These are phyloP conservation scores for Starmerella vitae DNA, from an alignment of 805 yeast species.

Conservation along the genomic window DNA sequence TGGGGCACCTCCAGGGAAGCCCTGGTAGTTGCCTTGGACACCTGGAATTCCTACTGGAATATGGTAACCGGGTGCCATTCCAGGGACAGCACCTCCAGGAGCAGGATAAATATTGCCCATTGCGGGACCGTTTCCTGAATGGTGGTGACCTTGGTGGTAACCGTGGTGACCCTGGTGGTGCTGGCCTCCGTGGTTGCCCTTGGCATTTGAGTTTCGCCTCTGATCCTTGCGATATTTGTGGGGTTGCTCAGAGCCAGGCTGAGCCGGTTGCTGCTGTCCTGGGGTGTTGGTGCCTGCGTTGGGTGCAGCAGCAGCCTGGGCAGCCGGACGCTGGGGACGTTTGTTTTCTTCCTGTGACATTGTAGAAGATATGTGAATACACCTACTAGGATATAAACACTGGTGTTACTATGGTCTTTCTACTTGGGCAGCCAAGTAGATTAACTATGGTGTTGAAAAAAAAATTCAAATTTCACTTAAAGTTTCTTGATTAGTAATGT, in stretches of 20 bases:
- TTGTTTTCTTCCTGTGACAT: constrained; percentile 1
- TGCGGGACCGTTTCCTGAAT: neutral
- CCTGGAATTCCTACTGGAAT: neutral
- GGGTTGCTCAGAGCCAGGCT: neutral
- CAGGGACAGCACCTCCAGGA: neutral
- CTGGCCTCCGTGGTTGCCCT: constrained; percentile 1
- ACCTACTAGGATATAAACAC: neutral
- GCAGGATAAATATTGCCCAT: neutral
- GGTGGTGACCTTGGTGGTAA: neutral
- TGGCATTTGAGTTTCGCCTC: neutral
- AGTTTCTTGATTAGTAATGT: too few species aligned
- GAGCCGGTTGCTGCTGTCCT: neutral
- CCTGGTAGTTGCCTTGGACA: neutral
- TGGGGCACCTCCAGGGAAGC: neutral
- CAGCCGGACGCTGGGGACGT: neutral
- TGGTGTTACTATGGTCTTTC: constrained; percentile 1
- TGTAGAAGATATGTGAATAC: neutral
- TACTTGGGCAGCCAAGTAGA: constrained; percentile 14
- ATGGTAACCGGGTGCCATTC: neutral
- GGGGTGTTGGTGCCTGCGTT: neutral
- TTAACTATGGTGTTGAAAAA: constrained; percentile 7
- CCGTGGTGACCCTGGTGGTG: constrained; percentile 2
- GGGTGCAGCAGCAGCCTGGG: neutral
- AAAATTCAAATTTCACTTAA: constrained; percentile 12
- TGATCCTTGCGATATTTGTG: constrained; percentile 1